Evolutionary conservation across 441 rosid genomes (phyloP), one percentile per base, ranked within the genome.

Genomic region (Melastoma candidum): DNA sequence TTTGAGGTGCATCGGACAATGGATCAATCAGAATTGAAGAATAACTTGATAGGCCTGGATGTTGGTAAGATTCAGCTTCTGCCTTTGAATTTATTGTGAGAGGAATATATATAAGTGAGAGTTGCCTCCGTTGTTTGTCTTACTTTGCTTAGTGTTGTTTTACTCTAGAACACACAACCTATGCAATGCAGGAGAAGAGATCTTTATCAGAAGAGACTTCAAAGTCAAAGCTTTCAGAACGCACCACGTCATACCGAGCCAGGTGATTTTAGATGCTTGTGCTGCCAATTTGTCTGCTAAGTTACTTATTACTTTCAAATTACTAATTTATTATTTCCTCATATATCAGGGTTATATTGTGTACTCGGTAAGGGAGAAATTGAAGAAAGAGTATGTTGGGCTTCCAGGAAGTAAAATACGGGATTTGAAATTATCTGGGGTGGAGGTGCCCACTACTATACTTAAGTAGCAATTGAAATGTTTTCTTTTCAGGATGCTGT

Each of bases 151-250:
- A 25, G 32, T 49, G 55, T 14, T 54, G 48, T 50, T 24, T 47
- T 62, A 62, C 54, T 54, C 60, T 62, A 62, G 66, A 62, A 48
- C 49, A 32, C 44, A 51, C 57, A 10, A 27, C 54, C 71, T 67
- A 4, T 56, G 53, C 63, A 32, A 25, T 79, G 67, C 74, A 90
- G 96, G 96, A 56, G 89, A 87, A 50, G 96, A 83, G 79, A 83
- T 82, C 71, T 48, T 60, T 49, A 17, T 92, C 57, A 79, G 90
- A 68, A 85, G 61, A 65, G 85, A 92, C 74, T 79, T 83, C 44
- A 85, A 85, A 77, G 95, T 87, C 10, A 88, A 68, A 80, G 95
- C 96, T 70, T 92, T 87, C 69, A 85, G 74, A 78, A 87, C 98
- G 7, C 83, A 79, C 69, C 98, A 87, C 76, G 81, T 76, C 58